Conservation (phyloP, 495 filamentous ascomycete species). For the Letharia columbiana region DNA sequence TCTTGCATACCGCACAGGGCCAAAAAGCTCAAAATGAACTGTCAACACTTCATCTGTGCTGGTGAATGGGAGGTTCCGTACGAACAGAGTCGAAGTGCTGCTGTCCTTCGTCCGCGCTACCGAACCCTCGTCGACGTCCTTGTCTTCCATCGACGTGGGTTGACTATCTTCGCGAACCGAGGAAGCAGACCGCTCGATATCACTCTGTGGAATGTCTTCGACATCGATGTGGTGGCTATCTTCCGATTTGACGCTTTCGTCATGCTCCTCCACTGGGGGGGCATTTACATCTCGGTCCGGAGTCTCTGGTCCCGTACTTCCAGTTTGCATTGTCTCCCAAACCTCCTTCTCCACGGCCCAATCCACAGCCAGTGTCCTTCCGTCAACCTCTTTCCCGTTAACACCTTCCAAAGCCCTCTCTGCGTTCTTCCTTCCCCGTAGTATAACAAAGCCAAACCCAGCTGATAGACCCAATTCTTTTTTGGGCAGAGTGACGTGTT, state of each 20-base stretch:
- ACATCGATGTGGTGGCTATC: background rate
- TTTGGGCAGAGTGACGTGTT: constrained; percentile 70
- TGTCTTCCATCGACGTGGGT: constrained; percentile 32
- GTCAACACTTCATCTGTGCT: constrained; percentile 69
- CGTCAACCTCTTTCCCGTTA: constrained; percentile 87
- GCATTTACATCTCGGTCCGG: constrained; percentile 25
- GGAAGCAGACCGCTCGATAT: constrained; percentile 35
- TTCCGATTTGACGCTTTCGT: constrained; percentile 25
- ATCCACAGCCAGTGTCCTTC: constrained; percentile 80
- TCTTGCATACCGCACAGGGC: constrained; percentile 74
- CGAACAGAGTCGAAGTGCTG: constrained; percentile 71
- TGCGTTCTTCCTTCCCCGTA: constrained; percentile 83
- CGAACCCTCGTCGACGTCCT: constrained; percentile 16
- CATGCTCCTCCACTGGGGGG: constrained; percentile 24
- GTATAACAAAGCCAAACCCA: constrained; percentile 87
- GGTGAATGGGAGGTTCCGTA: constrained; percentile 90
- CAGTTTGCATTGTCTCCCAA: constrained; percentile 59
- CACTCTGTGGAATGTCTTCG: constrained; percentile 21
- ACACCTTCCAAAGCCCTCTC: constrained; percentile 75
- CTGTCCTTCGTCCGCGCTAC: constrained; percentile 34
- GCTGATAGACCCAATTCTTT: constrained; percentile 56
- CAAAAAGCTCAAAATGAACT: constrained; percentile 77
- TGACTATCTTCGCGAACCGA: constrained; percentile 44
- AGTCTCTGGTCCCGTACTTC: constrained; percentile 30
- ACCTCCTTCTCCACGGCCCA: constrained; percentile 89